Evolutionary conservation across 148 eudicot genomes (phyloP), one percentile per base, ranked within the genome.

Genomic region (Rheum nobile): DNA sequence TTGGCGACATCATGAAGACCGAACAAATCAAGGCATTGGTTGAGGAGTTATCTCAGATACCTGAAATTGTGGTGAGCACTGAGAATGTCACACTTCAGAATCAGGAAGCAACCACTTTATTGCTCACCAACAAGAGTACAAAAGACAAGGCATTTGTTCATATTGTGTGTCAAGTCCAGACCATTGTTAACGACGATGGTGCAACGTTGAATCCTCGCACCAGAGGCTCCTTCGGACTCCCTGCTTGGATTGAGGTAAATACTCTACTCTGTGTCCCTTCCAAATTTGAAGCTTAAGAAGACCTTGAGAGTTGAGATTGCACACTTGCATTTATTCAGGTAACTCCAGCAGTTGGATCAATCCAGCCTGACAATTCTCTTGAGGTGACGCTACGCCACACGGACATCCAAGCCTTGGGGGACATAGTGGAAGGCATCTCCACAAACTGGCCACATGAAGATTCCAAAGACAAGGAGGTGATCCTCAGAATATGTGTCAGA

Each of bases 221-320:
- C 11, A 86, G 93, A 84, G 93, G 83, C 38, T 85, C 89, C 71
- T 89, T 87, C 39, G 97, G 98, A 72, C 88, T 94, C 72, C 98
- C 98, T 32, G 80, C 84, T 75, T 95, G 98, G 98, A 96, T 95
- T 72, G 96, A 89, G 98, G 98, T 95, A 87, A 71, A 39, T 35
- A 16, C 72, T 75, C 16, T 72, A 4, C 6, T 10, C 5, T 32
- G 14, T 28, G 39, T 43, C 29, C 8, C 26, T 8, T 41, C 10
- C 43, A 41, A 41, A 41, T 5, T 5, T 41, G n/a, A n/a, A n/a
- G n/a, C n/a, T n/a, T n/a, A n/a, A n/a, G n/a, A n/a, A n/a, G n/a
- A n/a, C n/a, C n/a, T n/a, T n/a, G n/a, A n/a, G n/a, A n/a, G n/a
- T n/a, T 72, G 19, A 29, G 12, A 12, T 38, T 72, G 19, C 7